These are phyloP conservation scores for Leccinum olivaceopallidum DNA, from an alignment of 768 basidiomycete genomes.

Conservation along the genomic window DNA sequence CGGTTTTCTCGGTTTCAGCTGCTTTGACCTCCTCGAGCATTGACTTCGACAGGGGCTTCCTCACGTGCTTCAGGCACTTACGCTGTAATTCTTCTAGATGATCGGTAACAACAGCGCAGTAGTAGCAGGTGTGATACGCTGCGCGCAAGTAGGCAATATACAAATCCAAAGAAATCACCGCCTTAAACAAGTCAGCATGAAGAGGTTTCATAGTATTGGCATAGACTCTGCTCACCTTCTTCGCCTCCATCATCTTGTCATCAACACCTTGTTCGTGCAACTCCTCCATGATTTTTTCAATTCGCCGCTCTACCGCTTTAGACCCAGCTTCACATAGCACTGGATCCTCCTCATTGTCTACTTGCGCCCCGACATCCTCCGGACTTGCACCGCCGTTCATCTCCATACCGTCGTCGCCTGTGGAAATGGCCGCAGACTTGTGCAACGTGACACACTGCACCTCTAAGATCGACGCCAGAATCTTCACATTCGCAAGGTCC, in stretches of 20 bases:
- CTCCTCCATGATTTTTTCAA: constrained; percentile 74
- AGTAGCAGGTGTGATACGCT: constrained; percentile 96
- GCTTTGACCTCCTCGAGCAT: constrained; percentile 61
- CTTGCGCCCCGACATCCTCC: constrained; percentile 35
- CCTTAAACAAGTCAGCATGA: constrained; percentile 44
- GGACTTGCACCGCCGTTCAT: constrained; percentile 31
- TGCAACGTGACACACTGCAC: constrained; percentile 60
- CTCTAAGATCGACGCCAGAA: constrained; percentile 74
- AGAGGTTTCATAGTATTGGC: constrained; percentile 16
- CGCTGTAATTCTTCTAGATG: constrained; percentile 94
- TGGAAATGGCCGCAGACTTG: constrained; percentile 28
- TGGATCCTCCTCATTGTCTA: constrained; percentile 43
- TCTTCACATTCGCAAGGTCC: constrained; percentile 76
- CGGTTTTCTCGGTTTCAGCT: constrained; percentile 45
- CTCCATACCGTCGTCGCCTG: constrained; percentile 22
- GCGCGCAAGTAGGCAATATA: constrained; percentile 91
- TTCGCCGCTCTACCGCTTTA: constrained; percentile 77
- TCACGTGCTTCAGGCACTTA: constrained; percentile 90
- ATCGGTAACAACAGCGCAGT: constrained; percentile 91
- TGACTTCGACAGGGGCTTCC: constrained; percentile 69
- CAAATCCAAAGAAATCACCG: constrained; percentile 83
- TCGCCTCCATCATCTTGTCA: constrained; percentile 63
- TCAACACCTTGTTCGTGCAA: constrained; percentile 69
- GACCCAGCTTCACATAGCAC: constrained; percentile 68
- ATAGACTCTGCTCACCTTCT: constrained; percentile 56